These are phyloP conservation scores for Fusarium paranaense DNA, from an alignment of 2,329 filamentous ascomycete species.

Conservation along the genomic window DNA sequence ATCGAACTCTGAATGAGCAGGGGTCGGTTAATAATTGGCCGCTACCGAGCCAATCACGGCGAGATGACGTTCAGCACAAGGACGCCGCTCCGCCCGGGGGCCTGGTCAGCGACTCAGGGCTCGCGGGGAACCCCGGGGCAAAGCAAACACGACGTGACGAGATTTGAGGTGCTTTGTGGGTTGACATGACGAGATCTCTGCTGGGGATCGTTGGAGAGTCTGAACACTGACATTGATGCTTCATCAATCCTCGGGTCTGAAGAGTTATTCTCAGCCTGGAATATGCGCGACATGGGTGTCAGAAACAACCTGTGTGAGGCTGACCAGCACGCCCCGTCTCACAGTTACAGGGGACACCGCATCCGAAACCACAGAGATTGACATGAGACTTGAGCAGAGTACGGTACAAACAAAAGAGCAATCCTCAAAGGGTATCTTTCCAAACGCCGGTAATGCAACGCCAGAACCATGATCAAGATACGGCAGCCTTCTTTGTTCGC, in stretches of 20 bases:
- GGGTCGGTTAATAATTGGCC: conserved; percentile 43
- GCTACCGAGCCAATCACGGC: conserved; percentile 49
- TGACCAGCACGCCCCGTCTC: not conserved
- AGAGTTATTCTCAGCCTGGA: not conserved
- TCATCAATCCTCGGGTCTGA: not conserved
- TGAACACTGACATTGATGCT: not conserved
- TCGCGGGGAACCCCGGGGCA: conserved; percentile 43
- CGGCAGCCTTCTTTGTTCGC: conserved; percentile 42
- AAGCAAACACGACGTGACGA: conserved; percentile 14
- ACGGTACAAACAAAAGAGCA: not conserved
- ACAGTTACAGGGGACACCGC: not conserved
- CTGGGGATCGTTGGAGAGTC: not conserved
- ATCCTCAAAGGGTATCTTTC: conserved; percentile 28
- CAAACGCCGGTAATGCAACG: conserved; percentile 19
- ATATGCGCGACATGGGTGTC: not conserved
- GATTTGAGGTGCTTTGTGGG: conserved; percentile 4
- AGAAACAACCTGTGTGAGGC: conserved; percentile 3
- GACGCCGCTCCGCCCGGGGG: conserved; percentile 37
- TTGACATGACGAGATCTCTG: not conserved
- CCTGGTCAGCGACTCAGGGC: conserved; percentile 37
- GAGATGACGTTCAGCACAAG: conserved; percentile 50
- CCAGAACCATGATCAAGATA: conserved; percentile 13
- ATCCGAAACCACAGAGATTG: conserved; percentile 2
- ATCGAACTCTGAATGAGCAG: conserved; percentile 49
- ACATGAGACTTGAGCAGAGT: conserved; percentile 1